Percentiles rank a stretch among this genome's conserved stretches.
phyloP scores from a whole-genome alignment of 257 asterid genomes.

The Solanum dulcamara region DNA sequence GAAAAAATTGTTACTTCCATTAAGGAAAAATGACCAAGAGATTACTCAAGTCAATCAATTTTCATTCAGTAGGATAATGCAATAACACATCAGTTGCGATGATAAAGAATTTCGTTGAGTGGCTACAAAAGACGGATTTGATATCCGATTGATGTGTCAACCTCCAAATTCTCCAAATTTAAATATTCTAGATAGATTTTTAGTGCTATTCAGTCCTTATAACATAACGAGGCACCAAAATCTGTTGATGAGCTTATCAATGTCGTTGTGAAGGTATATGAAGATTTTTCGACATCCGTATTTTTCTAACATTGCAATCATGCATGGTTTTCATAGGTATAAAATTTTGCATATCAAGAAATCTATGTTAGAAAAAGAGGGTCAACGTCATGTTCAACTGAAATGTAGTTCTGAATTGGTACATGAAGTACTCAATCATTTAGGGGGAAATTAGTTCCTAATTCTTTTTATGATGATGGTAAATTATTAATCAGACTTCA shows the following conservation, averaged over 20 bases:
- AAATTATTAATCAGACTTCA: background rate
- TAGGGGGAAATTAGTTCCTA: background rate
- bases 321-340: background rate
- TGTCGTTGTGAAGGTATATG: background rate
- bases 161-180: background rate
- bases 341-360: background rate
- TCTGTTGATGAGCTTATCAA: background rate
- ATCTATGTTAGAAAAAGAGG: background rate
- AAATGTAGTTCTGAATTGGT: background rate
- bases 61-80: no score
- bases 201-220: background rate
- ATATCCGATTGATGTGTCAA: background rate
- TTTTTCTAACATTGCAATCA: background rate
- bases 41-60: background rate
- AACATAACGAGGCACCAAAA: background rate
- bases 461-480: background rate
- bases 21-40: background rate
- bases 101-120: background rate
- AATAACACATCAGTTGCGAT: background rate
- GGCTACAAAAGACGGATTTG: background rate
- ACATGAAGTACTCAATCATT: background rate
- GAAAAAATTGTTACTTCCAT: background rate
- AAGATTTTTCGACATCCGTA: background rate
- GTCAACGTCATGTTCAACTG: background rate
- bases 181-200: background rate